These are phyloP conservation scores for Fusarium staphyleae DNA, from an alignment of 2,329 filamentous ascomycete species.

Conservation along the genomic window DNA sequence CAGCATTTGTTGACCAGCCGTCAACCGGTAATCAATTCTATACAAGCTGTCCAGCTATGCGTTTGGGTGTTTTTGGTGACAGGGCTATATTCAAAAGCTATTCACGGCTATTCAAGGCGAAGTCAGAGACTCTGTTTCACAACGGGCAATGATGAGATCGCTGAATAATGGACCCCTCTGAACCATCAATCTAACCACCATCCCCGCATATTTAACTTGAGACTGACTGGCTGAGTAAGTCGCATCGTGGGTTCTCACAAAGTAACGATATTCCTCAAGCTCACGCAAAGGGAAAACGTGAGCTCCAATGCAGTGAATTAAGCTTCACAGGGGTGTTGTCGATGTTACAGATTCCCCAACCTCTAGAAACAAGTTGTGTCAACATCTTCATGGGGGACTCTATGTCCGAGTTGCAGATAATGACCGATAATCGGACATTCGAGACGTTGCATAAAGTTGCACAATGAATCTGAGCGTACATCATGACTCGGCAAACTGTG, in stretches of 20 bases:
- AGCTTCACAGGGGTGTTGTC: background rate
- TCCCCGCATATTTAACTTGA: background rate
- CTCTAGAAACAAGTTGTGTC: background rate
- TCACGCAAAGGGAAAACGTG: no score
- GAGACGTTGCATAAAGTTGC: background rate
- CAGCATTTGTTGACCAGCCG: no score
- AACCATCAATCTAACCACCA: background rate
- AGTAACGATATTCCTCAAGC: no score
- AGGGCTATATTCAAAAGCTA: no score
- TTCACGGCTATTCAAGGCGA: no score
- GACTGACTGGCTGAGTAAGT: background rate
- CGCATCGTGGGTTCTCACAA: no score
- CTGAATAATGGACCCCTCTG: background rate
- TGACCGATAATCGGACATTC: background rate
- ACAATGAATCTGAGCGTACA: conserved; percentile 1
- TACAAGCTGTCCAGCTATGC: no score
- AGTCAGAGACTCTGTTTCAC: no score
- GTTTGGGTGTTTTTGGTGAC: no score
- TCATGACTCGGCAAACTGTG: background rate
- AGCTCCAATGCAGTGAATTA: background rate
- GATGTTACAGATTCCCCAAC: background rate
- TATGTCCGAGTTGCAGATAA: background rate
- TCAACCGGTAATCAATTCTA: no score
- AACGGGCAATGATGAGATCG: background rate
- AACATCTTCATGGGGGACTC: background rate